Evolutionary conservation across 2,329 filamentous ascomycete genomes (phyloP).

Genomic region (Talaromyces sp.): DNA sequence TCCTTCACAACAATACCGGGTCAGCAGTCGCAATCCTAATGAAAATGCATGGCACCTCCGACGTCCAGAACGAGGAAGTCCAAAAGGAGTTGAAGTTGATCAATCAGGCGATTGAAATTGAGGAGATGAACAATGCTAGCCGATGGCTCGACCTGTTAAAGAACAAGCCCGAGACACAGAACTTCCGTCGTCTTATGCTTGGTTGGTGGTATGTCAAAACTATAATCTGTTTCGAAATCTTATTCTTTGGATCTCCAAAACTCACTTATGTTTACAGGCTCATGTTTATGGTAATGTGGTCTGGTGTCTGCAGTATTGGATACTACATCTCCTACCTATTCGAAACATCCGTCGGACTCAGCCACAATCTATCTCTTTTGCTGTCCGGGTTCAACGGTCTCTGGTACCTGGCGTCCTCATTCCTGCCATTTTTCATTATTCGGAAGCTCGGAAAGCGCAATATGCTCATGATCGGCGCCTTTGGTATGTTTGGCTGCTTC

Average conservation of each 20-base stretch:
- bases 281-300: slow-evolving; percentile 21
- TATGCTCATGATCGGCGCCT: slow-evolving; percentile 19
- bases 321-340: slow-evolving; percentile 25
- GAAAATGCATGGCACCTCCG: slow-evolving; percentile 5
- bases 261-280: not conserved
- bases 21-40: slow-evolving; percentile 15
- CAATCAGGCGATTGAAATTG: slow-evolving; percentile 17
- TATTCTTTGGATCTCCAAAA: not conserved
- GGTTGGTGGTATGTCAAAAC: slow-evolving; percentile 18
- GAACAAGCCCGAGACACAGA: slow-evolving; percentile 18
- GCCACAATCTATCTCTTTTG: slow-evolving; percentile 21
- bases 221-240: too few species aligned
- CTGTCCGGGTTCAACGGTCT: slow-evolving; percentile 20
- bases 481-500: slow-evolving; percentile 19
- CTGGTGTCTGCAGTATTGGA: slow-evolving; percentile 15
- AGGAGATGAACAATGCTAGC: slow-evolving; percentile 18
- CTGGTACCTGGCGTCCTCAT: slow-evolving; percentile 16
- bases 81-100: slow-evolving; percentile 18
- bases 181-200: slow-evolving; percentile 18
- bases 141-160: slow-evolving; percentile 17
- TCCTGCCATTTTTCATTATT: slow-evolving; percentile 16
- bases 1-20: slow-evolving; percentile 16
- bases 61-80: slow-evolving; percentile 11
- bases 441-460: slow-evolving; percentile 16
- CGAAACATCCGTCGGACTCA: slow-evolving; percentile 22